phyloP scores from a whole-genome alignment of 148 eudicot species.

The Rhododendron griersonianum region DNA sequence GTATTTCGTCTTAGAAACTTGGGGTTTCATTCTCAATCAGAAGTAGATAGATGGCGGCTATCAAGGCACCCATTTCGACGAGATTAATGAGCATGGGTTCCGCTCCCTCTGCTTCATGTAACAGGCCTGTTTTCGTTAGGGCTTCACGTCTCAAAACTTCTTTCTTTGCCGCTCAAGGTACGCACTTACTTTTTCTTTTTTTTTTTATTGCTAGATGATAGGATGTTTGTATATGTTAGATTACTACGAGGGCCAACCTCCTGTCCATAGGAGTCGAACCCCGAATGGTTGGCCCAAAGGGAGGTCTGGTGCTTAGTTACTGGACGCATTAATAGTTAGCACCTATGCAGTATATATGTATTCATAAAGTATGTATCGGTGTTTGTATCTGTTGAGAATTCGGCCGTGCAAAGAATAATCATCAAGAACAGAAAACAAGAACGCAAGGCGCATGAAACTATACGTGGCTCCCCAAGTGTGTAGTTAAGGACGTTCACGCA shows the following conservation, averaged over 20 bases:
- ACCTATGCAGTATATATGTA: too few species aligned
- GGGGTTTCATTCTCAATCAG: neutral
- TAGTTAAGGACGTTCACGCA: neutral
- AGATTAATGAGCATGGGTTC: slow-evolving; percentile 50
- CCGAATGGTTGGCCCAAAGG: too few species aligned
- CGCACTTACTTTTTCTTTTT: neutral
- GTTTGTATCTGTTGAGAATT: neutral
- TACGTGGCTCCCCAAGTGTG: neutral
- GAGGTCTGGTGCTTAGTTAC: neutral
- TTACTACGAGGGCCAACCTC: too few species aligned
- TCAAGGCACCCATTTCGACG: slow-evolving; percentile 38
- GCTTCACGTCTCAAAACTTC: slow-evolving; percentile 36
- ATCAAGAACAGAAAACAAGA: neutral
- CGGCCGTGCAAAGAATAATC: neutral
- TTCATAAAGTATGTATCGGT: too few species aligned
- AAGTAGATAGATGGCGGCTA: slow-evolving; percentile 44
- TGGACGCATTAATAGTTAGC: neutral
- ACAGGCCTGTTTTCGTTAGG: slow-evolving; percentile 36
- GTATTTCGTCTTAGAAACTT: neutral
- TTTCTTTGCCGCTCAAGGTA: slow-evolving; percentile 46
- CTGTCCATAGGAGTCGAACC: too few species aligned
- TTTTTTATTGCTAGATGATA: too few species aligned
- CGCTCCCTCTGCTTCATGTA: slow-evolving; percentile 27
- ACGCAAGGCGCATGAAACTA: neutral
- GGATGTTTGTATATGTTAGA: neutral